phyloP scores from a whole-genome alignment of 352 stramenopile genomes.

The Pythium utonaiense region DNA sequence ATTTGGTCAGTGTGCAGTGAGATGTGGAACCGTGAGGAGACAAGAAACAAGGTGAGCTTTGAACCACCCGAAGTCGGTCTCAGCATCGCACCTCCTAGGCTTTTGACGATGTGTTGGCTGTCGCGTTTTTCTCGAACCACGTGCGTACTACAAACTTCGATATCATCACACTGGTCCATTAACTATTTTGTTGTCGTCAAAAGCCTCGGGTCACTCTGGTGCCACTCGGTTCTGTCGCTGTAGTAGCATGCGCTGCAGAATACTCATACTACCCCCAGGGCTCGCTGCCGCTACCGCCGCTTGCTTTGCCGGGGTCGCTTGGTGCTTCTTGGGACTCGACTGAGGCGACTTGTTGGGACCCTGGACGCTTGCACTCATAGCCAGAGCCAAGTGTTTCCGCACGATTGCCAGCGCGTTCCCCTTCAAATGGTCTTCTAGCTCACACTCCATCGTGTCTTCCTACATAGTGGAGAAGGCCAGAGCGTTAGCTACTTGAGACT shows the following conservation, averaged over 20 bases:
- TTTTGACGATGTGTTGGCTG: no score
- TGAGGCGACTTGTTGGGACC: conserved; percentile 8
- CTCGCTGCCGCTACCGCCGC: not conserved
- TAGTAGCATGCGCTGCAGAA: conserved; percentile 55
- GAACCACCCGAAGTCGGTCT: no score
- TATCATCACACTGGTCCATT: no score
- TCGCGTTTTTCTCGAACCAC: no score
- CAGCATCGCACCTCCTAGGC: no score
- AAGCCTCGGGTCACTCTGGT: not conserved
- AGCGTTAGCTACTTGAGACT: no score
- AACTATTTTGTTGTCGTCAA: no score
- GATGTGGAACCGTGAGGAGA: no score
- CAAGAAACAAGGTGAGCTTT: no score
- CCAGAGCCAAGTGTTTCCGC: conserved; percentile 10
- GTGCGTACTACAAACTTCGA: no score
- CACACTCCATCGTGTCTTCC: conserved; percentile 14
- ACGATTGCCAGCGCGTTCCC: conserved; percentile 18
- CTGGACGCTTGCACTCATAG: not conserved
- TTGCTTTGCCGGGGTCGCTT: conserved; percentile 6
- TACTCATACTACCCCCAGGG: conserved; percentile 27
- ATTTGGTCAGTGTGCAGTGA: no score
- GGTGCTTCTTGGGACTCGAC: conserved; percentile 16
- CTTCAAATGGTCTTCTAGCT: conserved; percentile 9
- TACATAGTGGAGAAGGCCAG: no score
- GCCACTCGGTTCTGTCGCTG: conserved; percentile 53